phyloP scores from a whole-genome alignment of 352 stramenopile genomes.

The Phytophthora tentaculata region DNA sequence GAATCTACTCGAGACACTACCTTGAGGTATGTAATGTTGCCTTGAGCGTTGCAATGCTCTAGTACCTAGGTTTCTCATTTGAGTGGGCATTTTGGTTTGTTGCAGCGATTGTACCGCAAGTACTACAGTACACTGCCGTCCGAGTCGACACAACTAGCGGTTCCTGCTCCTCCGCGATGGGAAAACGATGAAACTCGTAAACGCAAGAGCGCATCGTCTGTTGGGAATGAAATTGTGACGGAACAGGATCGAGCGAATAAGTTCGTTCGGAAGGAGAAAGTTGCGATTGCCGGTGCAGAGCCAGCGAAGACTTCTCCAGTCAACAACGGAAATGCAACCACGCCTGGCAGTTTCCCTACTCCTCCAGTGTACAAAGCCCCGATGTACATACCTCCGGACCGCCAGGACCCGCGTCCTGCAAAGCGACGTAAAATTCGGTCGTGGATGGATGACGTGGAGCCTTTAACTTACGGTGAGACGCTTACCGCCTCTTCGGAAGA shows the following conservation, averaged over 20 bases:
- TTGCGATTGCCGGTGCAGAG: constrained; percentile 1
- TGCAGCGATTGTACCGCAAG: constrained; percentile 75
- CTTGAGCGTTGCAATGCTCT: not conserved
- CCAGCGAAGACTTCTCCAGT: constrained; percentile 28
- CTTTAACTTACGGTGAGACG: constrained; percentile 66
- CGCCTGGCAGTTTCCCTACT: constrained; percentile 32
- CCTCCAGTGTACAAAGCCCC: constrained; percentile 74
- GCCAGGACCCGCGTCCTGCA: constrained; percentile 54
- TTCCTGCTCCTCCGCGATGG: constrained; percentile 70
- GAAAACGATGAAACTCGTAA: constrained; percentile 54
- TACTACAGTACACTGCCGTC: constrained; percentile 78
- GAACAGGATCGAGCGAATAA: constrained; percentile 65
- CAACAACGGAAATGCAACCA: constrained; percentile 33
- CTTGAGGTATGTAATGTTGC: constrained; percentile 53
- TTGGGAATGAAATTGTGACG: constrained; percentile 72
- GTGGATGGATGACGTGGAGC: constrained; percentile 82
- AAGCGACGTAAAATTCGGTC: constrained; percentile 90
- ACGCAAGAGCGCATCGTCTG: constrained; percentile 37
- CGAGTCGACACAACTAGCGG: constrained; percentile 49
- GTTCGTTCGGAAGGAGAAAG: constrained; percentile 62
- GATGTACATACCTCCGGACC: constrained; percentile 73
- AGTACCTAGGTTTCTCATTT: constrained; percentile 2
- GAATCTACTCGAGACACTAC: constrained; percentile 72
- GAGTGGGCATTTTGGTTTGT: constrained; percentile 11
- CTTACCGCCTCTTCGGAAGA: constrained; percentile 69